Evolutionary conservation across 2,329 filamentous ascomycete species (phyloP).

Genomic region (Camillea tinctor): DNA sequence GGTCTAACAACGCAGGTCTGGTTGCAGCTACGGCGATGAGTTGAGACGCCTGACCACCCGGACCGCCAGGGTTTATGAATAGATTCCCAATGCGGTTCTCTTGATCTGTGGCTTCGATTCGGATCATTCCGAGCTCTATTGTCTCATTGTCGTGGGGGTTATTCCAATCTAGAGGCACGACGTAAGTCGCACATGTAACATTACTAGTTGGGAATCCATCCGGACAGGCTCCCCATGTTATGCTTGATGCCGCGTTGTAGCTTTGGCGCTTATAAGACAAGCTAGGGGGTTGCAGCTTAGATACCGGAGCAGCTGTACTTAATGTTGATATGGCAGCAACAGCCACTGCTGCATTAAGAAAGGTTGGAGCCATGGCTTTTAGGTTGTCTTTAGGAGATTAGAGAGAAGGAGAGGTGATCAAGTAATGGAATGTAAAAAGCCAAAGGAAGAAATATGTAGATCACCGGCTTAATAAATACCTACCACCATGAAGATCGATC

Average conservation of each 20-base stretch:
- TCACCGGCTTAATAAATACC: neutral
- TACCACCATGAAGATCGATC: neutral
- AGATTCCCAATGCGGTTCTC: conserved; percentile 34
- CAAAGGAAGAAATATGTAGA: neutral
- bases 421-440: neutral
- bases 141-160: conserved; percentile 20
- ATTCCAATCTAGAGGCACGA: conserved; percentile 29
- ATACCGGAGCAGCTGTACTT: conserved; percentile 6
- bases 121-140: conserved; percentile 27
- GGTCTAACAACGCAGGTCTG: conserved; percentile 18
- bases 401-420: neutral
- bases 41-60: conserved; percentile 33
- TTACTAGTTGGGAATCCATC: conserved; percentile 12
- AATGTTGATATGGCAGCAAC: conserved; percentile 14
- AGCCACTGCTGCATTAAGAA: conserved; percentile 6
- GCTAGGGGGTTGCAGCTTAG: neutral
- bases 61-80: conserved; percentile 43
- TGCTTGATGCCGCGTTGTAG: conserved; percentile 3
- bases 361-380: conserved; percentile 10
- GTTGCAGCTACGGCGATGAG: conserved; percentile 16
- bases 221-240: conserved; percentile 18
- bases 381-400: neutral
- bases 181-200: conserved; percentile 27
- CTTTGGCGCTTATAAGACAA: neutral
- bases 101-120: conserved; percentile 24